Evolutionary conservation across 768 basidiomycete species (phyloP), one percentile per base, ranked within the genome.

Genomic region (Kwoniella sp.): DNA sequence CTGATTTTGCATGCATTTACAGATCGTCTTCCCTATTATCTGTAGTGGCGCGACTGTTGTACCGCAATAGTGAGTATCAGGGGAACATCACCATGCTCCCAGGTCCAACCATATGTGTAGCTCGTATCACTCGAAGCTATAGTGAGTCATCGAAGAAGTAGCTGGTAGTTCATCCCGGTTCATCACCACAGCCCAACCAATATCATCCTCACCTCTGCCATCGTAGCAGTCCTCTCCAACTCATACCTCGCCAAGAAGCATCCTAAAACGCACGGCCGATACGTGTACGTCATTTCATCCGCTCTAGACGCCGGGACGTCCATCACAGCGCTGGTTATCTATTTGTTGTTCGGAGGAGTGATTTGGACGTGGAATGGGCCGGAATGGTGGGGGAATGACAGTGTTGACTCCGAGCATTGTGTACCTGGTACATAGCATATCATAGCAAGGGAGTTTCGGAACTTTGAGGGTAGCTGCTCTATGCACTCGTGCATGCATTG

Each of bases 221-320:
- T 72, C 5, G 71, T 73, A 4, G 73, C 80, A 2, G 64, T 68
- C 2, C 27, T 63, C 5, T 70, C 78, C 17, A 77, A 81, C 57
- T 66, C 67, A 0, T 73, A 64, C 50, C 55, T 73, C 9, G 68
- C 72, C 3, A 72, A 74, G 56, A 48, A 60, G 27, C 70, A 79
- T 63, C 76, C 77, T 2, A 66, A 68, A 25, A 37, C 61, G 10
- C 71, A 71, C 66, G 65, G 64, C 21, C 65, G 63, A 53, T 78
- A 77, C 68, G 66, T 76, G 26, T 77, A 79, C 59, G 74, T 78
- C 13, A 61, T 80, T 22, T 76, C 72, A 47, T 73, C 80, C 4
- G 80, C 79, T 2, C 66, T 81, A 26, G 80, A 80, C 56, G 78
- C 80, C 1, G 80, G 70, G 6, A 80, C 79, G 0, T 73, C 71